Conservation (phyloP, 257 asterid genomes). For the Solanum etuberosum region DNA sequence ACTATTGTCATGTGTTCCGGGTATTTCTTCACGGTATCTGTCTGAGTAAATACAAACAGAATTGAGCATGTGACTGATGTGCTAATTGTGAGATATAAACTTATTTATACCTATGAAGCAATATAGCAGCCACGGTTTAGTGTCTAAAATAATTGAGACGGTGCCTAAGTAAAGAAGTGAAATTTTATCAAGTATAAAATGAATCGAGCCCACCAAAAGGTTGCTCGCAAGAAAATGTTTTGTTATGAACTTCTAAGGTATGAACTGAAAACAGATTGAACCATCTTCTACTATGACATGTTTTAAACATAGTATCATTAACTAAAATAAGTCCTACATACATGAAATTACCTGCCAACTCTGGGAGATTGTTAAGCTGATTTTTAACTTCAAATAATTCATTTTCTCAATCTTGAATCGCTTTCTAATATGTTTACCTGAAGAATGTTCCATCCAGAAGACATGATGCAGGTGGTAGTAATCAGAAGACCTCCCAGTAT, state of each 20-base stretch:
- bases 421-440: slow-evolving; percentile 10
- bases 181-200: background rate
- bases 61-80: background rate
- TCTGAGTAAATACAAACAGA: background rate
- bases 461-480: background rate
- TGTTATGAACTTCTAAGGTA: background rate
- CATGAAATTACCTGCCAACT: background rate
- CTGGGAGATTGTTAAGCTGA: background rate
- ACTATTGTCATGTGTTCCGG: slow-evolving; percentile 11
- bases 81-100: background rate
- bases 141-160: background rate
- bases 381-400: background rate
- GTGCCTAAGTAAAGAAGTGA: background rate
- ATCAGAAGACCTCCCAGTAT: slow-evolving; percentile 10
- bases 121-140: background rate
- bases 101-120: background rate
- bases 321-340: background rate
- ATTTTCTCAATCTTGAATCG: background rate
- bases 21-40: slow-evolving; percentile 9
- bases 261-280: background rate
- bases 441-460: slow-evolving; percentile 15
- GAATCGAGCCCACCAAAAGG: background rate
- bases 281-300: background rate
- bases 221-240: background rate
- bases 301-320: background rate